These are phyloP conservation scores for Fomitopsis palustris DNA, from an alignment of 1,284 basidiomycete genomes.

Conservation along the genomic window DNA sequence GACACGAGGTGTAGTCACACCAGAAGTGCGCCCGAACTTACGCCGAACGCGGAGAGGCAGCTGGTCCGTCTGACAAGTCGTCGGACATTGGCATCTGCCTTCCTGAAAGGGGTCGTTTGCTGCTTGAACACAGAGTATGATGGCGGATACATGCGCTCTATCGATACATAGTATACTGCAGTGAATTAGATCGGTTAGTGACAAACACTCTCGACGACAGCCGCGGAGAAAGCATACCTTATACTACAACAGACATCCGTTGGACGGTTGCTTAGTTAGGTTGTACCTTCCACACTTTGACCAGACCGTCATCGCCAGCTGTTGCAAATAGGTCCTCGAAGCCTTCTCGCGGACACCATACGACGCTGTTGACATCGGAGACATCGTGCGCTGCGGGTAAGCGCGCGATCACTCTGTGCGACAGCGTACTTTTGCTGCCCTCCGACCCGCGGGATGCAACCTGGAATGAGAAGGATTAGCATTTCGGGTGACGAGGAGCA, in stretches of 20 bases:
- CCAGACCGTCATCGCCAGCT: slow-evolving; percentile 75
- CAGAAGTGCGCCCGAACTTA: background rate
- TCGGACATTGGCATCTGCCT: background rate
- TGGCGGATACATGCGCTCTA: background rate
- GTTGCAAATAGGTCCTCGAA: slow-evolving; percentile 67
- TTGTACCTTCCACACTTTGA: slow-evolving; percentile 59
- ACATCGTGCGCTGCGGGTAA: slow-evolving; percentile 65
- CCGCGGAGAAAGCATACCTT: background rate
- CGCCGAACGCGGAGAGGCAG: background rate
- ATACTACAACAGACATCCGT: background rate
- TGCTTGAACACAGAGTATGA: background rate
- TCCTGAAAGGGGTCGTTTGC: no score
- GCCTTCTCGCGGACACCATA: slow-evolving; percentile 70
- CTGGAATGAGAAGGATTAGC: slow-evolving; percentile 7
- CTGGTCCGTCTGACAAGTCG: background rate
- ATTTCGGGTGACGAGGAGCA: background rate
- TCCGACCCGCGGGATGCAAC: slow-evolving; percentile 17
- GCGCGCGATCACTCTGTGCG: slow-evolving; percentile 46
- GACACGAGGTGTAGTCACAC: background rate
- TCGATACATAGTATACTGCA: background rate
- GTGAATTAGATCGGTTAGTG: background rate
- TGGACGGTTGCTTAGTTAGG: background rate
- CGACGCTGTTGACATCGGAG: slow-evolving; percentile 74
- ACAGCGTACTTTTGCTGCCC: slow-evolving; percentile 25
- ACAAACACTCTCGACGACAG: background rate